Evolutionary conservation across 768 basidiomycete species (phyloP).

Genomic region (Amanita brunnescens): DNA sequence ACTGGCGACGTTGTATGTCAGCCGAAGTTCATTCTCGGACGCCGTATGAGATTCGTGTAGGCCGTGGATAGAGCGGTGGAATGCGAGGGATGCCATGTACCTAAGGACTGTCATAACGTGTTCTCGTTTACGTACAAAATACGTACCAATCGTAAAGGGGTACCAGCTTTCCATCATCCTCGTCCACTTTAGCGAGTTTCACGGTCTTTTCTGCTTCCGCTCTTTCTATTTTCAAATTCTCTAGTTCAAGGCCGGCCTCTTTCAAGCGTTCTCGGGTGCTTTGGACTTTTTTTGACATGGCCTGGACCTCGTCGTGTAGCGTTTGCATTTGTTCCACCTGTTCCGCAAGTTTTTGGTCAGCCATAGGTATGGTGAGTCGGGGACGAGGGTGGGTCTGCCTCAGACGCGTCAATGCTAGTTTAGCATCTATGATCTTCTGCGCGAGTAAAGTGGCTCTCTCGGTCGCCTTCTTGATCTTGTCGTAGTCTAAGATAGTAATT

Average conservation of each 20-base stretch:
- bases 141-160: constrained; percentile 65
- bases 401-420: constrained; percentile 70
- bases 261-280: constrained; percentile 57
- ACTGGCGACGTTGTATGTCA: constrained; percentile 49
- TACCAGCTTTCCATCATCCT: constrained; percentile 56
- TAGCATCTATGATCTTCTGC: constrained; percentile 76
- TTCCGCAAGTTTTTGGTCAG: constrained; percentile 61
- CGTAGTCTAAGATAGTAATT: constrained; percentile 39
- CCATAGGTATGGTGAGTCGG: constrained; percentile 67
- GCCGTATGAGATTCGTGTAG: constrained; percentile 49
- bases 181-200: constrained; percentile 43
- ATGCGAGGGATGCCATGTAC: constrained; percentile 58
- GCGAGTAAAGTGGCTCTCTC: constrained; percentile 51
- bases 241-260: constrained; percentile 42
- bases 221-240: constrained; percentile 48
- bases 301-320: constrained; percentile 58
- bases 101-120: constrained; percentile 25
- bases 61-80: constrained; percentile 55
- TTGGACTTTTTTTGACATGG: constrained; percentile 39
- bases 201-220: constrained; percentile 67
- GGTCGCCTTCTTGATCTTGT: constrained; percentile 42
- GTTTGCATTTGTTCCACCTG: constrained; percentile 77
- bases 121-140: not conserved
- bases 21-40: constrained; percentile 70
- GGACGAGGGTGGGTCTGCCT: constrained; percentile 76